Evolutionary conservation across 257 asterid genomes (phyloP).

Genomic region (Przewalskia tangutica): DNA sequence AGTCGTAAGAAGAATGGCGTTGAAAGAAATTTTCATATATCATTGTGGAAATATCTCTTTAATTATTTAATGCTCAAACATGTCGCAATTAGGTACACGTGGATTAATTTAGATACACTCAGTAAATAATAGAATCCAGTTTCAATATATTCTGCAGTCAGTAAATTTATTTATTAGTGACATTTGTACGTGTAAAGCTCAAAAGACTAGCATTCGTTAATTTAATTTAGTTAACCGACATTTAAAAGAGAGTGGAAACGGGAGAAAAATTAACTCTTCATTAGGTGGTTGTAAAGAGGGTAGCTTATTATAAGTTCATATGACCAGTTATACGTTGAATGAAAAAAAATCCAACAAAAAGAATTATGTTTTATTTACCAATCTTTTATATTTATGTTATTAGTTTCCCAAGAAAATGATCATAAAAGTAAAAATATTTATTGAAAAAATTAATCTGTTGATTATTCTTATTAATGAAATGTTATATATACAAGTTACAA

Average conservation of each 20-base stretch:
- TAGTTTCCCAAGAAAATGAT: too few species aligned
- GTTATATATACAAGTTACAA: too few species aligned
- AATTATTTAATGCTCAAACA: conserved; percentile 3
- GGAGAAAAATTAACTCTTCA: neutral
- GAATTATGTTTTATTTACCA: too few species aligned
- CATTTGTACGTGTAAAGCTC: neutral
- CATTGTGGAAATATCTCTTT: conserved; percentile 1
- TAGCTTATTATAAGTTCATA: too few species aligned
- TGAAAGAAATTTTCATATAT: neutral
- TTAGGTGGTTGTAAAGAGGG: neutral
- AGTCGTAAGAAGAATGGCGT: neutral
- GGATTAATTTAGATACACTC: conserved; percentile 6
- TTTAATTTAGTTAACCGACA: neutral
- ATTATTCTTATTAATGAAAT: too few species aligned
- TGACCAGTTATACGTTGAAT: too few species aligned
- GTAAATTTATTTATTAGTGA: conserved; percentile 4
- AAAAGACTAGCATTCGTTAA: neutral
- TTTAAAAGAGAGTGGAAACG: neutral
- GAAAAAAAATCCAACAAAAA: too few species aligned
- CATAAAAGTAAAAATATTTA: too few species aligned
- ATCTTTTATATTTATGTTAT: too few species aligned
- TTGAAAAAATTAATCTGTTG: too few species aligned
- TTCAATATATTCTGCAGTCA: neutral
- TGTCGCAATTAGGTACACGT: conserved; percentile 5
- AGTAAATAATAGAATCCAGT: neutral